These are phyloP conservation scores for Isatis lusitanica DNA, from an alignment of 441 rosid species.

Conservation along the genomic window DNA sequence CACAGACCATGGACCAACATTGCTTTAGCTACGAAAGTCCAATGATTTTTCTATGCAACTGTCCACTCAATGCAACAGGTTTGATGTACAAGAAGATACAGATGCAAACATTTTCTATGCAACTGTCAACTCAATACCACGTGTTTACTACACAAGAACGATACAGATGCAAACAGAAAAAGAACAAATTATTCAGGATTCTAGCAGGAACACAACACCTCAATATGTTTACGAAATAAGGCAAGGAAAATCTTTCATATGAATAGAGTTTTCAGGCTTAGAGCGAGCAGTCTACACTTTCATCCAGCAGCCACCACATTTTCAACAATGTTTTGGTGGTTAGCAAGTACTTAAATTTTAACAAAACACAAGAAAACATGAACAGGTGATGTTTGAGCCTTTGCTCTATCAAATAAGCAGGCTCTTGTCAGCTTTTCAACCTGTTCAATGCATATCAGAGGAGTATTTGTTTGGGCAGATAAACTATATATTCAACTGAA, in stretches of 20 bases:
- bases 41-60: constrained; percentile 2
- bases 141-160: constrained; percentile 8
- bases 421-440: constrained; percentile 5
- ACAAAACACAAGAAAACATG: background rate
- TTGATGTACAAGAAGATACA: background rate
- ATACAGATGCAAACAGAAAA: background rate
- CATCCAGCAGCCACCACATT: background rate
- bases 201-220: constrained; percentile 13
- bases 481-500: background rate
- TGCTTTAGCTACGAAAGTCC: constrained; percentile 14
- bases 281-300: constrained; percentile 2
- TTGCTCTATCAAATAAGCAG: constrained; percentile 14
- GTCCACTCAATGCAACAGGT: background rate
- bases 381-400: constrained; percentile 14
- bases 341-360: background rate
- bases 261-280: background rate
- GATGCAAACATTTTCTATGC: background rate
- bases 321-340: constrained; percentile 8
- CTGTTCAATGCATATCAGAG: constrained; percentile 10
- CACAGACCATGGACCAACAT: constrained; percentile 14
- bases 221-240: background rate
- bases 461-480: background rate
- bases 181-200: constrained; percentile 8
- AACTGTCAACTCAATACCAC: background rate
- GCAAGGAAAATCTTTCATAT: background rate